Evolutionary conservation across 257 asterid genomes (phyloP).

Genomic region (Nicotiana sylvestris): DNA sequence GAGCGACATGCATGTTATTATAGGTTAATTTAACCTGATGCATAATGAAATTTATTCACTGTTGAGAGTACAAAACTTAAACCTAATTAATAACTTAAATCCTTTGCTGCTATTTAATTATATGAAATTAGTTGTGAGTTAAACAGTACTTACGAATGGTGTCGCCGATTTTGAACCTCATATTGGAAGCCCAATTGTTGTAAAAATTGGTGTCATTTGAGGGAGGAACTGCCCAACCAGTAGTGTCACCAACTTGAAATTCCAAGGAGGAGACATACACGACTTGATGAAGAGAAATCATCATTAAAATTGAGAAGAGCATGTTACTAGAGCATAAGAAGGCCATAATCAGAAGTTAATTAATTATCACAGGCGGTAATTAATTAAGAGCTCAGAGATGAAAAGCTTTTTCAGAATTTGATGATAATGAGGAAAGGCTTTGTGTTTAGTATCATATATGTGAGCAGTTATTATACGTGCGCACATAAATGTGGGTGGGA

Average conservation of each 20-base stretch:
- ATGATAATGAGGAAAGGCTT: too few relatives aligned
- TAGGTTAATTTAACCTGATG: neutral
- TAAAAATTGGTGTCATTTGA: slow-evolving; percentile 31
- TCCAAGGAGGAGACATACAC: slow-evolving; percentile 28
- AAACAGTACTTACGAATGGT: slow-evolving; percentile 46
- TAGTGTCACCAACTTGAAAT: slow-evolving; percentile 49
- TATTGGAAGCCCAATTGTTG: slow-evolving; percentile 63
- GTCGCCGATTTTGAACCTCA: slow-evolving; percentile 57
- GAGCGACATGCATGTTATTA: too few relatives aligned
- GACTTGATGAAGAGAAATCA: slow-evolving; percentile 12
- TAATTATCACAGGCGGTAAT: neutral
- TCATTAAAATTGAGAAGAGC: neutral
- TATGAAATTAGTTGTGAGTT: neutral
- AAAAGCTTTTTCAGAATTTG: neutral
- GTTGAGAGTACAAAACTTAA: neutral
- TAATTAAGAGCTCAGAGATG: neutral
- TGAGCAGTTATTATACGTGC: neutral
- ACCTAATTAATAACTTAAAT: neutral
- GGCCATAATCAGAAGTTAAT: neutral
- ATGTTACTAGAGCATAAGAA: neutral
- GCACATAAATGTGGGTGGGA: neutral
- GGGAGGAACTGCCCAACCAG: slow-evolving; percentile 59
- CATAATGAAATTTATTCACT: neutral
- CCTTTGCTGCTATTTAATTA: neutral
- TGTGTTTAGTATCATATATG: neutral